Conservation (phyloP, 306 rosid genomes). For the Prinsepia uniflora region DNA sequence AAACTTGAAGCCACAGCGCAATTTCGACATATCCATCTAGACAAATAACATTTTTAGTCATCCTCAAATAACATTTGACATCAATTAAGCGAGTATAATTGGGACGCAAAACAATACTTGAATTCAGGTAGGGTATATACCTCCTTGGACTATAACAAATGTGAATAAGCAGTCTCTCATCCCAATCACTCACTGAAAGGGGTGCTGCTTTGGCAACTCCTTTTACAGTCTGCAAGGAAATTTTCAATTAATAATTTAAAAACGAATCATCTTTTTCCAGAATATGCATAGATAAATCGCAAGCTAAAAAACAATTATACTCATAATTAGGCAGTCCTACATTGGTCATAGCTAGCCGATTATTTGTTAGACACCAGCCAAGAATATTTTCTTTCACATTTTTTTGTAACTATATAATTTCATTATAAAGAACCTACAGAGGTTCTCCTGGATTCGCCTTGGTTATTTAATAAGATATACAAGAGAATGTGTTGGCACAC, state of each 20-base stretch:
- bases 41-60: conserved; percentile 19
- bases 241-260: conserved; percentile 7
- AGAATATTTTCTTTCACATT: background rate
- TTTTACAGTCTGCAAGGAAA: conserved; percentile 54
- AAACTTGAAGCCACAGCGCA: conserved; percentile 65
- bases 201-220: conserved; percentile 80
- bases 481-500: background rate
- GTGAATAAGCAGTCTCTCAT: conserved; percentile 78
- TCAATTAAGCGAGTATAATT: background rate
- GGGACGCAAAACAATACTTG: background rate
- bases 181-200: conserved; percentile 41
- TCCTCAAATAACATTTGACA: conserved; percentile 7
- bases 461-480: background rate
- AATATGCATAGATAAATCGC: background rate
- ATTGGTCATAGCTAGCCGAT: background rate
- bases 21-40: conserved; percentile 87
- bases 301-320: background rate
- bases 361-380: background rate
- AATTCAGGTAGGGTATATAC: conserved; percentile 32
- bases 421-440: background rate
- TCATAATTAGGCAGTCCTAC: background rate
- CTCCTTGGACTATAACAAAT: conserved; percentile 80
- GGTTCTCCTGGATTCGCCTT: background rate
- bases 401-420: no score
- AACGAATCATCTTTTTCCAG: background rate